Conservation (phyloP, 2,329 filamentous ascomycete species). For the Tolypocladium guangdongense region DNA sequence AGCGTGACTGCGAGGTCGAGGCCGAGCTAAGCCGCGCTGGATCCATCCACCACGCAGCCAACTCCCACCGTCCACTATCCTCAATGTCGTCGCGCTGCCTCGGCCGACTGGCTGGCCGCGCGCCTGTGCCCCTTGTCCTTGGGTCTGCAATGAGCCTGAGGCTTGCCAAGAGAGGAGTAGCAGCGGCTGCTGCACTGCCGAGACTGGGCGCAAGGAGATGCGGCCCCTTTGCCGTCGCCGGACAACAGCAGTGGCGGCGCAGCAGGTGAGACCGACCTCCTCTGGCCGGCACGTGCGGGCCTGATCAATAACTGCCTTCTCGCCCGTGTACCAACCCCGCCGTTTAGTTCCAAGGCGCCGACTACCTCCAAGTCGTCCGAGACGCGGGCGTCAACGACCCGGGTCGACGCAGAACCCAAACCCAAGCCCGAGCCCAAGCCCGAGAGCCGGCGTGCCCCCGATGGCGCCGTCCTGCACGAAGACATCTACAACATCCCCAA, state of each 20-base stretch:
- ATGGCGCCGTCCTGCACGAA: conserved; percentile 43
- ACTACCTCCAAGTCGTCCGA: background rate
- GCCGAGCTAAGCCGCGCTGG: background rate
- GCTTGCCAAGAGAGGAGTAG: background rate
- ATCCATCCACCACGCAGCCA: background rate
- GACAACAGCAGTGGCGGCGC: background rate
- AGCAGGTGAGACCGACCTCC: background rate
- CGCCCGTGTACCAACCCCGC: background rate
- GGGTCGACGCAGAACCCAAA: background rate
- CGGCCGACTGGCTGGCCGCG: background rate
- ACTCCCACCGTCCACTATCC: too few species aligned
- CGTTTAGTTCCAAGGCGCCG: background rate
- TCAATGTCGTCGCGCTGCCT: background rate
- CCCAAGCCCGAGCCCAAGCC: background rate
- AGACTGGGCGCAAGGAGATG: background rate
- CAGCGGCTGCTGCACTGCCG: background rate
- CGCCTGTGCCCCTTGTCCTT: background rate
- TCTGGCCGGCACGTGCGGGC: background rate
- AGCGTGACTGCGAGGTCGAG: background rate
- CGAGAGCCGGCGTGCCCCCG: background rate
- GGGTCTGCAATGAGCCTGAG: background rate
- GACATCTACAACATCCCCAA: conserved; percentile 98
- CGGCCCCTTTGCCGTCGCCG: background rate
- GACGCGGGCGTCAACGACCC: background rate
- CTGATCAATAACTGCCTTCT: background rate